A percentile compares a stretch with the other conserved stretches of the same genome.
These are phyloP conservation scores for Nothophytophthora sp. DNA, from an alignment of 352 stramenopile genomes.

Conservation along the genomic window DNA sequence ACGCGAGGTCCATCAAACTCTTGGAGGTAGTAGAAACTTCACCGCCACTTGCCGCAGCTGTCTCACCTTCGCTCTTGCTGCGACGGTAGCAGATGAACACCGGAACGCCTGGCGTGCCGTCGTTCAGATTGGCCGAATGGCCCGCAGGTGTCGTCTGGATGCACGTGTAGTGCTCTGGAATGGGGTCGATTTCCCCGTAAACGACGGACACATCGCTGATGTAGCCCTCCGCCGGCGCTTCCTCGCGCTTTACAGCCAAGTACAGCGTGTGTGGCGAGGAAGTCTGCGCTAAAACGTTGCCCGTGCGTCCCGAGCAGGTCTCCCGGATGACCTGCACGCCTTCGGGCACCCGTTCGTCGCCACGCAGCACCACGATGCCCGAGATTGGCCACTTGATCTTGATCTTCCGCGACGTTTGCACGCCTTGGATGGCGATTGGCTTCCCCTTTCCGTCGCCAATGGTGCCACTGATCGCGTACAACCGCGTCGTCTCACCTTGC, in stretches of 20 bases:
- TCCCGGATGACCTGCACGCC: constrained; percentile 66
- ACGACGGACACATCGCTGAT: constrained; percentile 82
- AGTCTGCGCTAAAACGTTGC: constrained; percentile 77
- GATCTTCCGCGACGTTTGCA: constrained; percentile 60
- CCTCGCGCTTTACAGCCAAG: constrained; percentile 70
- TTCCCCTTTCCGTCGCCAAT: constrained; percentile 73
- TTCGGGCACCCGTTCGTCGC: constrained; percentile 74
- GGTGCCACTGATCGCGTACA: constrained; percentile 62
- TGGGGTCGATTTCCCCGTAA: constrained; percentile 84
- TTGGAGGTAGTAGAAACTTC: constrained; percentile 31
- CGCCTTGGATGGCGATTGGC: constrained; percentile 49
- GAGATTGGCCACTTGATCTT: constrained; percentile 81
- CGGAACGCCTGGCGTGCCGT: constrained; percentile 66
- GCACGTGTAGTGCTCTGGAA: constrained; percentile 79
- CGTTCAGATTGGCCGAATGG: constrained; percentile 83
- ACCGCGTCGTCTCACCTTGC: constrained; percentile 8
- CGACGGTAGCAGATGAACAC: constrained; percentile 87
- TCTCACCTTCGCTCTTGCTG: constrained; percentile 1
- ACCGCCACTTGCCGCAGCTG: constrained; percentile 9
- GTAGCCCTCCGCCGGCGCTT: constrained; percentile 43
- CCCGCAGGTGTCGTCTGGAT: constrained; percentile 69
- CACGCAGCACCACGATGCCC: constrained; percentile 68
- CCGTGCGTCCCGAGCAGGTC: constrained; percentile 68
- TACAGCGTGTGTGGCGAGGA: constrained; percentile 74
- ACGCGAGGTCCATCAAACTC: constrained; percentile 68